Evolutionary conservation across 768 basidiomycete species (phyloP), one percentile per base, ranked within the genome.

Genomic region (Trichaptum fuscoviolaceum): DNA sequence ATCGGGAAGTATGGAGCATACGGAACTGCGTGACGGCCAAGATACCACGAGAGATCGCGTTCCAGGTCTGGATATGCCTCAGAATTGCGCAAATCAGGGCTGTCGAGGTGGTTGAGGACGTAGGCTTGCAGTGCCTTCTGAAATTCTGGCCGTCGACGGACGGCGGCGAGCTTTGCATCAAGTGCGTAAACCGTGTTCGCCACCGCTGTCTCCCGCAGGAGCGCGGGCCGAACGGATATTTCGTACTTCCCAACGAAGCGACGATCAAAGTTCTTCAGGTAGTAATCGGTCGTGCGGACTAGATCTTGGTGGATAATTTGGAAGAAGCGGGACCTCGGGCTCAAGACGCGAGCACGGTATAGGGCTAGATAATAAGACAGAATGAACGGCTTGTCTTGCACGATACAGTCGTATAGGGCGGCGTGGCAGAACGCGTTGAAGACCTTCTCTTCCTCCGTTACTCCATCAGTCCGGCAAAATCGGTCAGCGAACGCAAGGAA

Each of bases 331-430:
- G 85, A 84, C 3, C 76, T 70, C 0, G 85, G 84, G 3, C 82
- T 77, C 83, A 88, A 86, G 64, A 77, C 83, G 66, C 91, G 87
- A 70, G 87, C 87, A 62, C 80, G 83, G 72, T 88, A 92, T 30
- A 95, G 73, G 0, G 85, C 86, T 1, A 95, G 78, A 73, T 94
- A 90, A 0, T 89, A 82, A 70, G 90, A 87, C 3, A 96, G 77
- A 0, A 91, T 88, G 66, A 87, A 84, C 15, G 90, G 87, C 73
- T 96, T 97, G 77, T 96, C 95, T 73, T 92, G 88, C n/a, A 95
- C 79, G 63, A 98, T 90, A 76, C 92, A 90, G 74, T 98, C 96
- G 58, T 95, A 81, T 15, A 95, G 75, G 30, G 85, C 83, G 0
- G 92, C 91, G 70, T 91, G 87, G 70, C 91, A 89, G 70, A 91